Evolutionary conservation across 495 filamentous ascomycete species (phyloP).

Genomic region (Haplographium delicatum): DNA sequence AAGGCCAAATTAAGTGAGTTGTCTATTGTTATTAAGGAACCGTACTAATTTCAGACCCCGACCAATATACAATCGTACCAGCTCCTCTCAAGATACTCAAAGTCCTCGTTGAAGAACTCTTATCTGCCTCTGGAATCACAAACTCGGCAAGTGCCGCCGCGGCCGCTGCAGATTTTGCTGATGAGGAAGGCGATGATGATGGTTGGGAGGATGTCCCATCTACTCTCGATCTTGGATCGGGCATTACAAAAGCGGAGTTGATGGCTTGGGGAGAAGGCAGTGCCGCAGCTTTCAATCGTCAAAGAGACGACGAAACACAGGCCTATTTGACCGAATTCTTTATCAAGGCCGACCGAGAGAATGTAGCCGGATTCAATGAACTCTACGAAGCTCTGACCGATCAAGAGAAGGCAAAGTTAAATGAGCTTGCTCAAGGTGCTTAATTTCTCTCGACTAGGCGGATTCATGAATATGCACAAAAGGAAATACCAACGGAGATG

Average conservation of each 20-base stretch:
- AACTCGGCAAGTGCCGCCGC: slow-evolving; percentile 44
- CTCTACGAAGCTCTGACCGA: slow-evolving; percentile 64
- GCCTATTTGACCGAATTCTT: slow-evolving; percentile 80
- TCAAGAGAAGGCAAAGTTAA: slow-evolving; percentile 70
- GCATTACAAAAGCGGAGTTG: slow-evolving; percentile 63
- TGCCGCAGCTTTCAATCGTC: slow-evolving; percentile 53
- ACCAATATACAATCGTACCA: slow-evolving; percentile 81
- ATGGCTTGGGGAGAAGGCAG: slow-evolving; percentile 63
- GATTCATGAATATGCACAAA: too few species aligned
- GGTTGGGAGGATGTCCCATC: slow-evolving; percentile 90
- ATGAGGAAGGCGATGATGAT: slow-evolving; percentile 60
- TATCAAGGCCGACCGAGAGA: slow-evolving; percentile 54
- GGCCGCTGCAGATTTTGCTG: slow-evolving; percentile 48
- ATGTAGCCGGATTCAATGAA: slow-evolving; percentile 67
- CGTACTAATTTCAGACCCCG: slow-evolving; percentile 55
- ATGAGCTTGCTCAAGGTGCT: slow-evolving; percentile 23
- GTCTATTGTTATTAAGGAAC: background rate
- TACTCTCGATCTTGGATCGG: slow-evolving; percentile 64
- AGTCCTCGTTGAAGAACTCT: slow-evolving; percentile 85
- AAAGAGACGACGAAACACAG: slow-evolving; percentile 90
- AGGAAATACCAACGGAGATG: too few species aligned
- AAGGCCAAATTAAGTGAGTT: slow-evolving; percentile 65
- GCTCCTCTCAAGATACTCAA: slow-evolving; percentile 94
- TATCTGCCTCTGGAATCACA: slow-evolving; percentile 48
- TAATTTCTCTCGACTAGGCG: too few species aligned